A percentile compares a stretch with the other conserved stretches of the same genome.
Conservation (phyloP, 140 eudicot genomes). For the Bidens hawaiensis region DNA sequence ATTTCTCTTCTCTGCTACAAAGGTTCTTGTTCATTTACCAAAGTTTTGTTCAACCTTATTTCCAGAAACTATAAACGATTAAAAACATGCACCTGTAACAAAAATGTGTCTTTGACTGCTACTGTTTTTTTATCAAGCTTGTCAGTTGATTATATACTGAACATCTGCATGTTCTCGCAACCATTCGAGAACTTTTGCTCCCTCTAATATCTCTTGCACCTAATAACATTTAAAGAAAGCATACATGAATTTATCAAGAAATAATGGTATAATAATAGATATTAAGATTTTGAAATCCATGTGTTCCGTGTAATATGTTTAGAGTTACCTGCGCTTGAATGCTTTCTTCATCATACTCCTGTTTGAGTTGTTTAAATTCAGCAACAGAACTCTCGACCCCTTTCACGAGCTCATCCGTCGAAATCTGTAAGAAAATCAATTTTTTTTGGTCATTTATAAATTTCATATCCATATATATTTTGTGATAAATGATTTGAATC, state of each 20-base stretch:
- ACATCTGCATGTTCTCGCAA: conserved; percentile 70
- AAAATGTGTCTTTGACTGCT: conserved; percentile 21
- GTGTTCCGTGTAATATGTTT: not conserved
- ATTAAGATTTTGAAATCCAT: not conserved
- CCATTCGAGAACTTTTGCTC: conserved; percentile 98
- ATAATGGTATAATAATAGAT: not conserved
- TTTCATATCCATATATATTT: not conserved
- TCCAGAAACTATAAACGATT: not conserved
- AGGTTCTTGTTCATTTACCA: conserved; percentile 11
- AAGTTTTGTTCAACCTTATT: too few species aligned
- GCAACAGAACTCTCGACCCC: conserved; percentile 81
- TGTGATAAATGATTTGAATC: not conserved
- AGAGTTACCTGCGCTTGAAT: conserved; percentile 62
- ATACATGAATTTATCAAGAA: not conserved
- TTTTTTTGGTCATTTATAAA: not conserved
- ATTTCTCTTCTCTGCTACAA: conserved; percentile 17
- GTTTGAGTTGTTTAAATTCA: conserved; percentile 73
- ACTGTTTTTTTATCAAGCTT: conserved; percentile 12
- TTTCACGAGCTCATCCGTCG: conserved; percentile 73
- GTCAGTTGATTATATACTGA: conserved; percentile 47
- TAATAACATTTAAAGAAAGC: conserved; percentile 19
- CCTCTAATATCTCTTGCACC: conserved; percentile 92
- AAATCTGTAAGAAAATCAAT: conserved; percentile 35
- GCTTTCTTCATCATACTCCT: conserved; percentile 82
- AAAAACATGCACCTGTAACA: conserved; percentile 9